These are phyloP conservation scores for Butyriboletus loyo DNA, from an alignment of 768 basidiomycete species.

Conservation along the genomic window DNA sequence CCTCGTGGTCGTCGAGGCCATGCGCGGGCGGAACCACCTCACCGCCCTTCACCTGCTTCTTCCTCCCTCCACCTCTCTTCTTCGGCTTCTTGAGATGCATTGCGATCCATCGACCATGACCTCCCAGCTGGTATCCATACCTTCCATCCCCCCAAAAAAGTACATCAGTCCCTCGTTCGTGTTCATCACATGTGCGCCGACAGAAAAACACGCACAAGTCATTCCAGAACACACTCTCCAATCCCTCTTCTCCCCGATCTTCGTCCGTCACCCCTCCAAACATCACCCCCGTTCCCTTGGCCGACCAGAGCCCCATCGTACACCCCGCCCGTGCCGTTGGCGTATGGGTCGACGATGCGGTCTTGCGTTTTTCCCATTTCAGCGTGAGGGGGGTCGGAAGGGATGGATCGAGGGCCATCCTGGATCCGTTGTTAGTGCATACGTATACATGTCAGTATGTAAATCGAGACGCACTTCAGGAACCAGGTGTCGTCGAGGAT, in stretches of 20 bases:
- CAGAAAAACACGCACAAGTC: constrained; percentile 49
- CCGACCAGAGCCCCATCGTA: constrained; percentile 80
- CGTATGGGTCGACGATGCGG: constrained; percentile 51
- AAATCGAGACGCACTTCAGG: constrained; percentile 49
- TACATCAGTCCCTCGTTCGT: not conserved
- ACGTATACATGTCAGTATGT: not conserved
- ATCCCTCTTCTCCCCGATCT: constrained; percentile 76
- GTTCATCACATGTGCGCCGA: not conserved
- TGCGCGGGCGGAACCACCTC: not conserved
- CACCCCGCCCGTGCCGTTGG: constrained; percentile 76
- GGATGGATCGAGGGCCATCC: constrained; percentile 31
- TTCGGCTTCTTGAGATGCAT: constrained; percentile 70
- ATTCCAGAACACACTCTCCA: constrained; percentile 86
- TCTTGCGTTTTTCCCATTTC: constrained; percentile 88
- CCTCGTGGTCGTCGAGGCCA: constrained; percentile 2
- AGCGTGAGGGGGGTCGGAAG: constrained; percentile 39
- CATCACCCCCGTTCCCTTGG: constrained; percentile 66
- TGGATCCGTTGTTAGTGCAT: constrained; percentile 5
- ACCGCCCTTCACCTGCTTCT: constrained; percentile 31
- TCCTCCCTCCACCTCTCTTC: constrained; percentile 42
- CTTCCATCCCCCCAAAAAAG: constrained; percentile 40
- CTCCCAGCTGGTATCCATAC: constrained; percentile 72
- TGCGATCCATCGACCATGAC: constrained; percentile 76
- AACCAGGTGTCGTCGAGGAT: constrained; percentile 92
- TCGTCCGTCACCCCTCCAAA: constrained; percentile 92